These are phyloP conservation scores for Echria macrotheca DNA, from an alignment of 495 filamentous ascomycete species.

Conservation along the genomic window DNA sequence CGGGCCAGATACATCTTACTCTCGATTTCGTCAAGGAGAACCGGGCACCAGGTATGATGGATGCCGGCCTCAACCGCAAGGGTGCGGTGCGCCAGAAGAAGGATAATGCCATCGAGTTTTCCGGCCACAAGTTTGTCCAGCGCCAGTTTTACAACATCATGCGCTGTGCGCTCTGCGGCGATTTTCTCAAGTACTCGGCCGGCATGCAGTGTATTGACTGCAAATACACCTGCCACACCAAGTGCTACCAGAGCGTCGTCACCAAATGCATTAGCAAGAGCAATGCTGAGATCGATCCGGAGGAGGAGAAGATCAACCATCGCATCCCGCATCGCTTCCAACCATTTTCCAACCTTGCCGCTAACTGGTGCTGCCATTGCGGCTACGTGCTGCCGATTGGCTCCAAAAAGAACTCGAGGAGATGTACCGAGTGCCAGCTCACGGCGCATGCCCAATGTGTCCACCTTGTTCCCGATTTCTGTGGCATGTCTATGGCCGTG, in stretches of 20 bases:
- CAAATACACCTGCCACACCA: conserved; percentile 98
- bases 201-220: conserved; percentile 99
- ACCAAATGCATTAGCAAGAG: conserved; percentile 99
- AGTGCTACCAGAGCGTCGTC: conserved; percentile 95
- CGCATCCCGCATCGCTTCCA: conserved; percentile 97
- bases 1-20: conserved; percentile 75
- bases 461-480: conserved; percentile 97
- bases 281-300: conserved; percentile 94
- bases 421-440: conserved; percentile 82
- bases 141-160: conserved; percentile 99
- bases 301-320: conserved; percentile 99
- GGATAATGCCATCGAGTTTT: conserved; percentile 96
- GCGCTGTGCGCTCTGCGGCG: conserved; percentile 97
- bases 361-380: conserved; percentile 99
- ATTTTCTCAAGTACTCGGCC: conserved; percentile 96
- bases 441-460: conserved; percentile 88
- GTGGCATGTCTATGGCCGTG: conserved; percentile 97
- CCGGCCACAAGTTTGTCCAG: conserved; percentile 95
- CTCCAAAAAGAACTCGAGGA: conserved; percentile 78
- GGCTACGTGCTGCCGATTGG: conserved; percentile 97
- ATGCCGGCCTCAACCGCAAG: conserved; percentile 86
- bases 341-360: conserved; percentile 88
- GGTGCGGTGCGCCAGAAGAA: conserved; percentile 95
- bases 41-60: conserved; percentile 57
- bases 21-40: conserved; percentile 75